Base-by-base conservation (phyloP, 78 protist genomes). In the Dictyostelium firmibasis region DNA sequence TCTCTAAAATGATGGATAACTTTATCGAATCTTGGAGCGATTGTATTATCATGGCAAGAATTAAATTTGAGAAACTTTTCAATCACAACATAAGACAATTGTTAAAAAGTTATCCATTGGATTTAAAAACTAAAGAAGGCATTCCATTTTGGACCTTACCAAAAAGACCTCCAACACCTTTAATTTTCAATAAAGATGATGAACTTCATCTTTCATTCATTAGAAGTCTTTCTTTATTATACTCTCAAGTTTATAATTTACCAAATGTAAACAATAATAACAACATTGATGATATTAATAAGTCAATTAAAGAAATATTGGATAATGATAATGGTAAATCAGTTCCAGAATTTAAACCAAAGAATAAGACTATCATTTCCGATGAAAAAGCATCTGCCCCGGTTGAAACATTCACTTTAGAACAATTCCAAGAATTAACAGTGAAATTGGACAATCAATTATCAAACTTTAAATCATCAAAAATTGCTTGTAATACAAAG, bases 81-180 rank as follows among this genome's bases (percentile, higher is more conserved):
- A 83, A 81, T 53, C 84, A 85, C 38, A 75, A 41, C 31, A 67
- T 69, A 20, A 16, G 36, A n/a, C 92, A 95, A n/a, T 33, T 95
- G 2, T 29, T 95, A 20, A 50, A 76, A 18, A 47, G 69, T 1
- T 95, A 91, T 74, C 97, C 97, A 72, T 31, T 95, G 4, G 97
- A 95, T 85, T 36, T 86, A 36, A 84, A 78, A 36, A 70, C 93
- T 2, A 86, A 95, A 31, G 97, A 95, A 81, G 92, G 92, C 18
- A 29, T 92, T 18, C 91, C 91, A 41, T 95, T 95, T 50, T 95
- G 97, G 97, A 72, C 92, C 2, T 64, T 50, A 62, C 97, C 97
- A 72, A 95, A 95, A 60, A 81, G 97, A 83, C 97, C 95, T 31
- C 97, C 97, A n/a, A 69, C 84, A 9, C 23, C 81, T 4, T 27